A percentile compares a stretch with the other conserved stretches of the same genome.
Evolutionary conservation across 441 rosid species (phyloP).

Genomic region (Pelargonium myrrhifolium): DNA sequence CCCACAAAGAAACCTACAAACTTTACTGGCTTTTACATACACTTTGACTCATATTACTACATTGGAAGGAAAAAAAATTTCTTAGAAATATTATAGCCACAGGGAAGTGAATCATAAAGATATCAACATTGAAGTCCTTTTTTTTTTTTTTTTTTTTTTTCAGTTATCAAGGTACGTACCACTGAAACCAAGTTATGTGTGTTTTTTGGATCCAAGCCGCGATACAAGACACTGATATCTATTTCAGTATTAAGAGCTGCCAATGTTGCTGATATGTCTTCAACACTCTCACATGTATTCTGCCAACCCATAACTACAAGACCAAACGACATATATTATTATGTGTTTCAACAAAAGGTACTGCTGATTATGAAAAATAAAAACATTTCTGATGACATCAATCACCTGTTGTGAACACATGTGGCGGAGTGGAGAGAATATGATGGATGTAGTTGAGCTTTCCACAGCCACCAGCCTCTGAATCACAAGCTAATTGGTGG

Average conservation of each 20-base stretch:
- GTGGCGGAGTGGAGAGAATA: constrained; percentile 64
- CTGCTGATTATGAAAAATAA: too few relatives aligned
- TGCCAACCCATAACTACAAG: constrained; percentile 94
- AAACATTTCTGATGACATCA: constrained; percentile 4
- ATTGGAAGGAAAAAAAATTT: background rate
- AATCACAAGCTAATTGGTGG: constrained; percentile 85
- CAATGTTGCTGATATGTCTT: constrained; percentile 78
- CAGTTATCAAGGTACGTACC: constrained; percentile 34
- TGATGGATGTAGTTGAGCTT: constrained; percentile 68
- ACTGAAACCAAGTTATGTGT: constrained; percentile 71
- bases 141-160: background rate
- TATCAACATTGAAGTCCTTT: background rate
- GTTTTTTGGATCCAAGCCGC: constrained; percentile 66
- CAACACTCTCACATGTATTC: constrained; percentile 74
- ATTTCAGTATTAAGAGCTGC: constrained; percentile 65
- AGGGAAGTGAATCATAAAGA: background rate
- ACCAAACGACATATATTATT: constrained; percentile 14
- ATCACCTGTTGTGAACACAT: constrained; percentile 73
- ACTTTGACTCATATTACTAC: background rate
- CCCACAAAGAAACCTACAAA: background rate
- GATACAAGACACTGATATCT: constrained; percentile 75
- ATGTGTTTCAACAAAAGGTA: too few relatives aligned
- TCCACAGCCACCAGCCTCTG: constrained; percentile 79
- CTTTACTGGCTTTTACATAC: too few relatives aligned
- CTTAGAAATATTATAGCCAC: background rate